Evolutionary conservation across 805 yeast genomes (phyloP).

Genomic region (Candida incommunis): DNA sequence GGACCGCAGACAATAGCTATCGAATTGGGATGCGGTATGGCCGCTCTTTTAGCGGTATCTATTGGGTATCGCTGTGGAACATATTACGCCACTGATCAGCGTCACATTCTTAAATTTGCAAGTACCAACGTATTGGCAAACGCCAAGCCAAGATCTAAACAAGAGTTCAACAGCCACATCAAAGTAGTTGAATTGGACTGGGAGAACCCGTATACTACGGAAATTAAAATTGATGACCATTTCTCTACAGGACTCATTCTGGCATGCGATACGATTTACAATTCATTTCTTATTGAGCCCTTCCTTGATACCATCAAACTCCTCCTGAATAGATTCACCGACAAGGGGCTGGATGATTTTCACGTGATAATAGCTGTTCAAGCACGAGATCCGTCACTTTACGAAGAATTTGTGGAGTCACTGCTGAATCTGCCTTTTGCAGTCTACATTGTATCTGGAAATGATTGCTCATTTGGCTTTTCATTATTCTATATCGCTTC

Average conservation of each 20-base stretch:
- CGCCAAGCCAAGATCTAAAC: neutral
- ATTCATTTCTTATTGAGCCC: slow-evolving; percentile 9
- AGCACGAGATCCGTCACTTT: slow-evolving; percentile 5
- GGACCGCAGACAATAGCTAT: slow-evolving; percentile 4
- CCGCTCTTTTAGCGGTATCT: slow-evolving; percentile 12
- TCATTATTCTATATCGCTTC: neutral
- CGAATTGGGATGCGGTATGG: slow-evolving; percentile 14
- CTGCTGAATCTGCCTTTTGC: neutral
- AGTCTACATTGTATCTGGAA: neutral
- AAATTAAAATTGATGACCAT: neutral
- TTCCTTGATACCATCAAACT: slow-evolving; percentile 9
- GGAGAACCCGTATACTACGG: slow-evolving; percentile 10
- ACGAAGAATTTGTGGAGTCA: neutral
- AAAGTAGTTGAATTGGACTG: slow-evolving; percentile 11
- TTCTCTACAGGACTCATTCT: slow-evolving; percentile 5
- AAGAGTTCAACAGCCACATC: slow-evolving; percentile 4
- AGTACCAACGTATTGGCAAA: slow-evolving; percentile 3
- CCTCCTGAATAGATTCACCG: slow-evolving; percentile 2
- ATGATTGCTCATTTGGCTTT: neutral
- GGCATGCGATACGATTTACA: slow-evolving; percentile 15
- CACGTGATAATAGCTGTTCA: slow-evolving; percentile 8
- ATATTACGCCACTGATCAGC: slow-evolving; percentile 13
- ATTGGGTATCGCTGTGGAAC: slow-evolving; percentile 1
- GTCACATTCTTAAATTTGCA: slow-evolving; percentile 10
- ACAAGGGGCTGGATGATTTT: neutral